Evolutionary conservation across 75 land plant species (phyloP), one percentile per base, ranked within the genome.

Genomic region (Pseudotsuga menziesii): DNA sequence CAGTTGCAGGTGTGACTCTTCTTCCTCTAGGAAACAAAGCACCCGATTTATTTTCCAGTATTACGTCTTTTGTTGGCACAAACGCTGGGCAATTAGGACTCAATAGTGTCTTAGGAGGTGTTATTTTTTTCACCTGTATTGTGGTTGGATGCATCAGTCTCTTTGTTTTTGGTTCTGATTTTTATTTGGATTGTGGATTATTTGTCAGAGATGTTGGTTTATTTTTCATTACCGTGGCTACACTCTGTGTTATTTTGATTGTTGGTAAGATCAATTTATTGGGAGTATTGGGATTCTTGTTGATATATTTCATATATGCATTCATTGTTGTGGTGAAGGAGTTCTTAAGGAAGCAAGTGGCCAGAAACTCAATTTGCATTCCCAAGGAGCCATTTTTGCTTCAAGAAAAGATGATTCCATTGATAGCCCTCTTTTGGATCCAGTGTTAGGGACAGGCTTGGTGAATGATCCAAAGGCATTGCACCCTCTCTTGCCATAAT

Each of bases 201-300:
- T 94, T 94, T 60, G 78, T 89, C 35, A 76, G 94, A 23, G 97
- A 94, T 77, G 78, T 90, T 16, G 39, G 86, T 48, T 94, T 94
- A 79, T 92, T 92, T n/a, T n/a, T n/a, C n/a, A n/a, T n/a, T n/a
- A n/a, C n/a, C n/a, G n/a, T n/a, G n/a, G n/a, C n/a, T n/a, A n/a
- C n/a, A n/a, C n/a, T n/a, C n/a, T n/a, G n/a, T n/a, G n/a, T n/a
- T n/a, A n/a, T n/a, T n/a, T n/a, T n/a, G n/a, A n/a, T n/a, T n/a
- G n/a, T n/a, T n/a, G n/a, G n/a, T n/a, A n/a, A n/a, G n/a, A n/a
- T n/a, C n/a, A n/a, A n/a, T n/a, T n/a, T n/a, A n/a, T n/a, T n/a
- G n/a, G n/a, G n/a, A n/a, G n/a, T n/a, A n/a, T n/a, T n/a, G n/a
- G n/a, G n/a, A n/a, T n/a, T n/a, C n/a, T n/a, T n/a, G n/a, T n/a